These are phyloP conservation scores for Dacryopinax spathularia DNA, from an alignment of 768 basidiomycete genomes.

Conservation along the genomic window DNA sequence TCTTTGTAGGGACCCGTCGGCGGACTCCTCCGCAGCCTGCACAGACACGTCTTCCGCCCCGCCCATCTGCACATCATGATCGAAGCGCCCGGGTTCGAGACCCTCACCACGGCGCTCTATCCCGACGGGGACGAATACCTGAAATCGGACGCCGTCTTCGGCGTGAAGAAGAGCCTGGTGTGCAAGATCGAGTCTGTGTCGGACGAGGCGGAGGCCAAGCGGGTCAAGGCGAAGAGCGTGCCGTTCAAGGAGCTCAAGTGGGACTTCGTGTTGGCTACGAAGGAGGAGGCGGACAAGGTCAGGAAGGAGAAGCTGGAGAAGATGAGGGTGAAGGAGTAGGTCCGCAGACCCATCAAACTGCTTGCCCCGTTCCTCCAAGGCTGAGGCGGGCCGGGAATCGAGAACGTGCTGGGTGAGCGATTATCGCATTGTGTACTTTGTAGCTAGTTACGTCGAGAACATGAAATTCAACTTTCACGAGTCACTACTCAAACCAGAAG, in stretches of 20 bases:
- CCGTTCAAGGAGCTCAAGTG: constrained; percentile 36
- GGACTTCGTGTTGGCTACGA: constrained; percentile 35
- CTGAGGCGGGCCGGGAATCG: too few relatives aligned
- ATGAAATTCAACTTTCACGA: too few relatives aligned
- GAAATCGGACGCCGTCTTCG: constrained; percentile 62
- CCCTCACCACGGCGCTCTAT: constrained; percentile 59
- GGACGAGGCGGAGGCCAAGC: constrained; percentile 37
- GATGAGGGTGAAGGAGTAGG: not conserved
- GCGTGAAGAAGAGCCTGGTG: constrained; percentile 63
- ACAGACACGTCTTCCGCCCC: constrained; percentile 61
- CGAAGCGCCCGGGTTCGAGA: constrained; percentile 56
- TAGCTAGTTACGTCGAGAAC: too few relatives aligned
- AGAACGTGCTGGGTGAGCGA: too few relatives aligned
- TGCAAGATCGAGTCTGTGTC: constrained; percentile 46
- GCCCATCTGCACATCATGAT: constrained; percentile 68
- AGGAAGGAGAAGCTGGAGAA: constrained; percentile 12
- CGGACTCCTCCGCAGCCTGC: constrained; percentile 36
- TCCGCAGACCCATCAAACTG: too few relatives aligned
- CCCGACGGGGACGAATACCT: constrained; percentile 55
- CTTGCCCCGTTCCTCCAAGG: too few relatives aligned
- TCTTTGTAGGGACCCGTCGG: constrained; percentile 53
- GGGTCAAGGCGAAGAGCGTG: constrained; percentile 36
- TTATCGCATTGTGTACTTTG: too few relatives aligned
- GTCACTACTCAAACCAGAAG: too few relatives aligned
- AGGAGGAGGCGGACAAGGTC: constrained; percentile 27